Conservation (phyloP, 2,329 filamentous ascomycete species). For the Exophiala bonariae region DNA sequence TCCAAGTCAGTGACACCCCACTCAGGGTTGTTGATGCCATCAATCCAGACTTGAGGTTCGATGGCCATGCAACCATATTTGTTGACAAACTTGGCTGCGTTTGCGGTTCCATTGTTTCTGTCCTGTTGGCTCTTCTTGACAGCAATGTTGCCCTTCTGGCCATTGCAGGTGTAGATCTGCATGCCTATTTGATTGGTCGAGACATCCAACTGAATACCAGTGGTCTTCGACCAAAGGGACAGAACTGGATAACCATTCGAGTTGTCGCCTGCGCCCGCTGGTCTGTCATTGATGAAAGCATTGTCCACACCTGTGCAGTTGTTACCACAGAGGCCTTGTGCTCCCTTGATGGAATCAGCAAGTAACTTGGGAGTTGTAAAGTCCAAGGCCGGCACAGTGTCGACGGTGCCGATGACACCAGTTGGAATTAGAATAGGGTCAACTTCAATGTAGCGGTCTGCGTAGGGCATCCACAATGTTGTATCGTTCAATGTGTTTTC, state of each 20-base stretch:
- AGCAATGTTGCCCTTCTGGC: slow-evolving; percentile 65
- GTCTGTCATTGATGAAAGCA: slow-evolving; percentile 49
- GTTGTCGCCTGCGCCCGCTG: slow-evolving; percentile 29
- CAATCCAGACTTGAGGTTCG: slow-evolving; percentile 92
- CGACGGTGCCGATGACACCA: slow-evolving; percentile 72
- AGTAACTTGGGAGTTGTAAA: slow-evolving; percentile 81
- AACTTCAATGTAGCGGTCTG: slow-evolving; percentile 45
- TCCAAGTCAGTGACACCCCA: slow-evolving; percentile 65
- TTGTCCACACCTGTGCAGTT: slow-evolving; percentile 83
- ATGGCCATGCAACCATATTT: slow-evolving; percentile 85
- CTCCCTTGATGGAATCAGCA: slow-evolving; percentile 65
- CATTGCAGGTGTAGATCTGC: slow-evolving; percentile 83
- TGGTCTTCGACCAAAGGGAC: slow-evolving; percentile 64
- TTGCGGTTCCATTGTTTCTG: slow-evolving; percentile 58
- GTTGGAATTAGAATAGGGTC: slow-evolving; percentile 71
- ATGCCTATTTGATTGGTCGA: slow-evolving; percentile 82
- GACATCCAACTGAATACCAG: slow-evolving; percentile 80
- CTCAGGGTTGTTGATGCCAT: slow-evolving; percentile 86
- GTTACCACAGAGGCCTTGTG: slow-evolving; percentile 73
- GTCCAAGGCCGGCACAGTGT: slow-evolving; percentile 62
- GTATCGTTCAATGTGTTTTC: slow-evolving; percentile 43
- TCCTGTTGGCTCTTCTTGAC: slow-evolving; percentile 44
- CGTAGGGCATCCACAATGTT: slow-evolving; percentile 46
- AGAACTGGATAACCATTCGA: slow-evolving; percentile 51
- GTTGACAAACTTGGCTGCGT: slow-evolving; percentile 47